Percentiles rank a stretch among this genome's conserved stretches.
These are phyloP conservation scores for Bremia lactucae DNA, from an alignment of 352 stramenopile species.

Conservation along the genomic window DNA sequence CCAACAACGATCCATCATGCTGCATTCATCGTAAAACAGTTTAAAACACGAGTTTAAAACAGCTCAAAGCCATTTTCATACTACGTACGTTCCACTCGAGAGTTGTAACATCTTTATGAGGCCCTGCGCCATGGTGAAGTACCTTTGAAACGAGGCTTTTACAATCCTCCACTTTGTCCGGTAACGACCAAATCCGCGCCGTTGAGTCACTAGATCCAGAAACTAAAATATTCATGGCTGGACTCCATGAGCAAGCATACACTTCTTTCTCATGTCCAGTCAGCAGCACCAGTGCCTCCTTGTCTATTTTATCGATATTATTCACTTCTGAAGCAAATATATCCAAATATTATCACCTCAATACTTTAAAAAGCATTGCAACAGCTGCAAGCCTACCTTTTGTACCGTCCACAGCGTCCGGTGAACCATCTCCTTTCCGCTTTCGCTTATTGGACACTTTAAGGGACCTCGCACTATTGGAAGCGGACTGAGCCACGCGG, in stretches of 20 bases:
- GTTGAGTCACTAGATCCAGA: slow-evolving; percentile 93
- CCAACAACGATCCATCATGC: slow-evolving; percentile 85
- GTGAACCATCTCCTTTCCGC: slow-evolving; percentile 62
- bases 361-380: neutral
- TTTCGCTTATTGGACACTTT: slow-evolving; percentile 80
- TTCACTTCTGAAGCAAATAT: slow-evolving; percentile 41
- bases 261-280: slow-evolving; percentile 86
- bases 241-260: slow-evolving; percentile 97
- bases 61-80: neutral
- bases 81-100: slow-evolving; percentile 92
- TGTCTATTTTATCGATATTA: slow-evolving; percentile 52
- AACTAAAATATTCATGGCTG: slow-evolving; percentile 89
- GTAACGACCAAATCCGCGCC: slow-evolving; percentile 89
- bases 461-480: slow-evolving; percentile 44
- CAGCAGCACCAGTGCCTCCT: slow-evolving; percentile 49
- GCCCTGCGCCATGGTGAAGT: slow-evolving; percentile 69
- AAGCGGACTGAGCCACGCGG: slow-evolving; percentile 68
- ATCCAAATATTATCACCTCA: slow-evolving; percentile 1
- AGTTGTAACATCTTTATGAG: slow-evolving; percentile 96
- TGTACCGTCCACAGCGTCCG: slow-evolving; percentile 43
- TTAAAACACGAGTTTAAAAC: too few relatives aligned
- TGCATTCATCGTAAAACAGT: slow-evolving; percentile 13
- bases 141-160: slow-evolving; percentile 37
- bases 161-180: slow-evolving; percentile 45
- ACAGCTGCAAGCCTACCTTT: slow-evolving; percentile 33